Conservation (phyloP, 202 grass and related monocot species). For the Carex arenaria region DNA sequence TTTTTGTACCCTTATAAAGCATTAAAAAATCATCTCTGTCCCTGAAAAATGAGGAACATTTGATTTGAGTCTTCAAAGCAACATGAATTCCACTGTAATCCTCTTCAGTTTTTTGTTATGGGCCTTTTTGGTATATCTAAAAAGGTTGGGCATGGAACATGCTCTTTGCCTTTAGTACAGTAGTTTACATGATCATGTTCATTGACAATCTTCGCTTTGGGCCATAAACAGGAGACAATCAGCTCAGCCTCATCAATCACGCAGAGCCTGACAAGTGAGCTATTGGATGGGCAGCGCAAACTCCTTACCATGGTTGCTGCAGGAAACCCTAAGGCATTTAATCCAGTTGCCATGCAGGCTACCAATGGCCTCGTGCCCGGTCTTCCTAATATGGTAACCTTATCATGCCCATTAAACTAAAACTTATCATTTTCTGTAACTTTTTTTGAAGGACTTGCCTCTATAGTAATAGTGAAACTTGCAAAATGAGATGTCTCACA, state of each 20-base stretch:
- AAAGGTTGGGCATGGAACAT: neutral
- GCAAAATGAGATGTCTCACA: neutral
- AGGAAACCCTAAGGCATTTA: constrained; percentile 37
- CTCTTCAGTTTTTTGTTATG: neutral
- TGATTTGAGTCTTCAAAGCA: neutral
- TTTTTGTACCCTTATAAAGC: neutral
- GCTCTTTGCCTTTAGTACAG: neutral
- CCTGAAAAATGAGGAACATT: neutral
- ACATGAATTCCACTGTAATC: neutral
- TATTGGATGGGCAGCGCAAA: constrained; percentile 81
- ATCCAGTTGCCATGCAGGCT: constrained; percentile 39
- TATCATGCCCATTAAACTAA: neutral
- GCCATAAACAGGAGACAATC: constrained; percentile 65
- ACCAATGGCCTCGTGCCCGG: constrained; percentile 45
- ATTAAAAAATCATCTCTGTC: neutral
- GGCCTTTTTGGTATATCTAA: neutral
- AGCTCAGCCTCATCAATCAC: constrained; percentile 68
- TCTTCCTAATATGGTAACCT: constrained; percentile 50
- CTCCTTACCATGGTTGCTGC: constrained; percentile 61
- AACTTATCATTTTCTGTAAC: neutral
- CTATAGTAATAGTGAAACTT: neutral
- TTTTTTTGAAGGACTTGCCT: neutral
- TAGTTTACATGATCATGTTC: neutral
- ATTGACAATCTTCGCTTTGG: constrained; percentile 10
- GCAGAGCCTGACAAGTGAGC: constrained; percentile 59